Base-by-base conservation (phyloP, 148 eudicot genomes). In the Chenopodium berlandieri region DNA sequence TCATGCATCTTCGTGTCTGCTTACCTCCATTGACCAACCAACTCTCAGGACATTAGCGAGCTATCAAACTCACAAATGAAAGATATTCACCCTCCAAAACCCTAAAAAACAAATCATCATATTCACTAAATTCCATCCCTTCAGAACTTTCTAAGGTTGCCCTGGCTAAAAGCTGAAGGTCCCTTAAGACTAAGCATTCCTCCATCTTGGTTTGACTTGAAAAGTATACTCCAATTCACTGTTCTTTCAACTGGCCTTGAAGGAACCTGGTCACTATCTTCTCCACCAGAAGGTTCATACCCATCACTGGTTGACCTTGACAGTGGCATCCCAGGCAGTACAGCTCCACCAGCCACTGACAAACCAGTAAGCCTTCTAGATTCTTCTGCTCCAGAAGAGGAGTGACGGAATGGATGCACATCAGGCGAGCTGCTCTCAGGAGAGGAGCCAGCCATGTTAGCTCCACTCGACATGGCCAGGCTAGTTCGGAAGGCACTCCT, bases 361-460 rank as follows among this genome's bases (percentile, higher is more conserved):
- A 87, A 84, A 37, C 89, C 87, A 40, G 87, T 83, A 31, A 91
- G 88, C 72, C 88, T 86, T 80, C 89, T 85, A n/a, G 89, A 88
- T 60, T 91, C 96, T 76, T 93, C 94, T 7, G 89, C 82, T 34
- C 95, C 94, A 5, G 90, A 86, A 19, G 94, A 86, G 5, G 98
- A 90, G 40, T 86, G 88, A 17, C 91, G 84, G 30, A 97, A 88
- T 2, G 95, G 94, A 70, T 89, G 95, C 67, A 87, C 76, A 46
- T 94, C 97, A 16, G 97, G 93, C 9, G 99, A 97, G 85, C 99
- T 97, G 85, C 99, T 97, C 79, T 97, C 99, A 2, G 99, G 97
- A 17, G 99, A 97, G 34, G 96, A 93, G 22, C 87, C 88, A 34
- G 85, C 90, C 64, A 84, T 81, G 48, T 85, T 90, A 56, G 85